Evolutionary conservation across 225 moss, liverwort and hornwort genomes (phyloP).

Genomic region (Sphagnum contortum): DNA sequence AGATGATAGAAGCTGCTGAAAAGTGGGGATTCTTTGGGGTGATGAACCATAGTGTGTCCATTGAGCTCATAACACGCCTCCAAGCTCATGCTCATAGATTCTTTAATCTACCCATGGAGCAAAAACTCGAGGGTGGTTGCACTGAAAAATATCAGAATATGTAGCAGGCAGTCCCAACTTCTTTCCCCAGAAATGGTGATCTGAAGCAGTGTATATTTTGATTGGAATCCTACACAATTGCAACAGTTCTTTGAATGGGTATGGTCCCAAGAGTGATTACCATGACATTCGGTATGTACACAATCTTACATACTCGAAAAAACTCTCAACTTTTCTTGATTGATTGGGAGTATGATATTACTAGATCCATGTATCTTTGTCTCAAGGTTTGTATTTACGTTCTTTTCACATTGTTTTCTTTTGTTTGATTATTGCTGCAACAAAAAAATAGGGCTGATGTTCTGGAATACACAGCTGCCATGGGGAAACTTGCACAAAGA

Average conservation of each 20-base stretch:
- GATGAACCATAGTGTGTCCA: constrained; percentile 4
- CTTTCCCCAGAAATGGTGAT: not conserved
- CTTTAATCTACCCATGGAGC: not conserved
- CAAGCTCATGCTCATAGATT: not conserved
- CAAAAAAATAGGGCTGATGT: not conserved
- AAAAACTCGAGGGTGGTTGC: not conserved
- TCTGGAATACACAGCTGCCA: not conserved
- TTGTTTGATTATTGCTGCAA: not conserved
- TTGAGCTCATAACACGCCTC: not conserved
- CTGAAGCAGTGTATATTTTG: not conserved
- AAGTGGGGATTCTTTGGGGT: constrained; percentile 4
- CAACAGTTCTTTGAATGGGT: not conserved
- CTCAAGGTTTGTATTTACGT: not conserved
- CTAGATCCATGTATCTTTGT: not conserved
- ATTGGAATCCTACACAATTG: not conserved
- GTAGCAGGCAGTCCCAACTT: not conserved
- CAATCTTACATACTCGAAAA: too few species aligned
- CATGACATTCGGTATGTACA: not conserved
- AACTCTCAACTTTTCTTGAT: too few species aligned
- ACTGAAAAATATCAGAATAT: not conserved
- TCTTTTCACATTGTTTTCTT: not conserved
- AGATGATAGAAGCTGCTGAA: not conserved
- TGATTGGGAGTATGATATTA: too few species aligned
- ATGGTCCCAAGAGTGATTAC: too few species aligned
- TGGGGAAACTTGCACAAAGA: not conserved